phyloP scores from a whole-genome alignment of 495 filamentous ascomycete species.

The Aspergillus saccharolyticus region DNA sequence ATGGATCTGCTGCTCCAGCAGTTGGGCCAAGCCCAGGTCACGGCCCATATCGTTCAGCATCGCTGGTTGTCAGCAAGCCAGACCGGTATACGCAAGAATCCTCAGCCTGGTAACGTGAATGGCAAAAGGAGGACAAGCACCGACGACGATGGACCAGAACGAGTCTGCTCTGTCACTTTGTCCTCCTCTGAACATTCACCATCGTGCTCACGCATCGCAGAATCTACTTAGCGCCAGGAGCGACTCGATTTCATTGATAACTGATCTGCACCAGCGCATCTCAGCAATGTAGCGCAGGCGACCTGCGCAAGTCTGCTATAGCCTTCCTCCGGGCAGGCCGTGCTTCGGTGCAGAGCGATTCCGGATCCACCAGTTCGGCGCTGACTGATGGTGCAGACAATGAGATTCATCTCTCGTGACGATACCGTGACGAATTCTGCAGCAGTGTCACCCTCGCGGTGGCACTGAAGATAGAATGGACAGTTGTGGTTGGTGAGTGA shows the following conservation, averaged over 20 bases:
- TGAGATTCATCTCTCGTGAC: neutral
- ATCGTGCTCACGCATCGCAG: neutral
- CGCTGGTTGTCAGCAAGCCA: no score
- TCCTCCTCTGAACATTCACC: neutral
- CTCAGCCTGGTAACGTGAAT: neutral
- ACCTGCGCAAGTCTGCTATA: neutral
- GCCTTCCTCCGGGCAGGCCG: neutral
- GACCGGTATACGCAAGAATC: no score
- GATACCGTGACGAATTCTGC: neutral
- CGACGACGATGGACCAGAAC: neutral
- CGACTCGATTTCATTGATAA: neutral
- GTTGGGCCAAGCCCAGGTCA: neutral
- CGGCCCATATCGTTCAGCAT: neutral
- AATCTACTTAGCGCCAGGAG: neutral
- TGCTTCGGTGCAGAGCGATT: neutral
- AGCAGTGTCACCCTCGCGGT: neutral
- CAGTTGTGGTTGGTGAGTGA: neutral
- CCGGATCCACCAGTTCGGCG: neutral
- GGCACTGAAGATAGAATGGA: neutral
- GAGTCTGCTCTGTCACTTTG: neutral
- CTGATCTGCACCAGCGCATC: neutral
- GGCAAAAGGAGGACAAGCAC: neutral
- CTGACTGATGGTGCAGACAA: neutral
- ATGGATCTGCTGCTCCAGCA: neutral
- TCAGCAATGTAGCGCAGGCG: neutral